Conservation (phyloP, 495 filamentous ascomycete species). For the Annulohypoxylon bovei region DNA sequence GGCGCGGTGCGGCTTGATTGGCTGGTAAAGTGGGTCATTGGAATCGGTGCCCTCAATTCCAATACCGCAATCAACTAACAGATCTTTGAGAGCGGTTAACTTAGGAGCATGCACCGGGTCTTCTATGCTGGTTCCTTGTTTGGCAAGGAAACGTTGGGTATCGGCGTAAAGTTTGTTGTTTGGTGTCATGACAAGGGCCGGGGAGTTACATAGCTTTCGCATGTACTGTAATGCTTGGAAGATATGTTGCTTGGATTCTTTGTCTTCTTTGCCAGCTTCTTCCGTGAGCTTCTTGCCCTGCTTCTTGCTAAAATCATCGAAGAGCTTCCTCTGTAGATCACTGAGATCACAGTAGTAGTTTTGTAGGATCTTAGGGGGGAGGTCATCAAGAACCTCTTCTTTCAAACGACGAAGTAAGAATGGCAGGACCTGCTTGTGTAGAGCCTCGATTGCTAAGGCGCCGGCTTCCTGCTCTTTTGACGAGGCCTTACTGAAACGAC, state of each 20-base stretch:
- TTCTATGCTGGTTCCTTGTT: slow-evolving; percentile 77
- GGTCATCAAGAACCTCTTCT: slow-evolving; percentile 95
- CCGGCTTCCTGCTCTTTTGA: slow-evolving; percentile 99
- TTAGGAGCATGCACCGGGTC: slow-evolving; percentile 93
- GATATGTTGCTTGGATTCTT: slow-evolving; percentile 95
- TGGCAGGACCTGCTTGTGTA: slow-evolving; percentile 97
- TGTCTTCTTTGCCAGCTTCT: slow-evolving; percentile 80
- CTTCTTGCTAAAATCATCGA: slow-evolving; percentile 94
- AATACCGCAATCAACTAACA: slow-evolving; percentile 95
- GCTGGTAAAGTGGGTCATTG: slow-evolving; percentile 67
- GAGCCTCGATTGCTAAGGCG: slow-evolving; percentile 91
- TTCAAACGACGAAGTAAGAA: slow-evolving; percentile 97
- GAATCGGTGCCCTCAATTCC: slow-evolving; percentile 76
- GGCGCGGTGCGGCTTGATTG: slow-evolving; percentile 93
- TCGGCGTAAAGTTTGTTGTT: slow-evolving; percentile 90
- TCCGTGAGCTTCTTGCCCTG: slow-evolving; percentile 84
- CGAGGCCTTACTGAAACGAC: slow-evolving; percentile 93
- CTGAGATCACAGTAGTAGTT: slow-evolving; percentile 99
- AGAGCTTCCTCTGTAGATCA: slow-evolving; percentile 92
- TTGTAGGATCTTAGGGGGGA: slow-evolving; percentile 97
- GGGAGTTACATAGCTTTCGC: slow-evolving; percentile 98
- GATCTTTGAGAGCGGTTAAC: slow-evolving; percentile 84
- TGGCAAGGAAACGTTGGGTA: slow-evolving; percentile 75
- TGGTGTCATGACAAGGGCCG: slow-evolving; percentile 92
- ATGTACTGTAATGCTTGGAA: slow-evolving; percentile 99